phyloP scores from a whole-genome alignment of 2,329 filamentous ascomycete species.

The Ascochyta lentis region DNA sequence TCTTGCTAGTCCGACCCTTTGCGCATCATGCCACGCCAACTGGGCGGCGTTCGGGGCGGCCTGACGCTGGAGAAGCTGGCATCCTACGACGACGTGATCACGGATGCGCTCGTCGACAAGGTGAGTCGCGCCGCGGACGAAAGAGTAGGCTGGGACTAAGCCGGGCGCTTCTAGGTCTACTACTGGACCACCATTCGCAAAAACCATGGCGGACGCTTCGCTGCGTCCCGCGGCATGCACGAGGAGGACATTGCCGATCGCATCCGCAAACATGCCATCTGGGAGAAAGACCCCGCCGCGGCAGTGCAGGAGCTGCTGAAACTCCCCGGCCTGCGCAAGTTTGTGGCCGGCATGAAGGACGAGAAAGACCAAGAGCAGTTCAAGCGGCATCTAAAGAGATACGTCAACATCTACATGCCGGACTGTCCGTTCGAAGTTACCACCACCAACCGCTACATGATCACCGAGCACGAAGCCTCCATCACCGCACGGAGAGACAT shows the following conservation, averaged over 20 bases:
- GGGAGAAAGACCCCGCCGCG: constrained; percentile 72
- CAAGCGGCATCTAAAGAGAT: constrained; percentile 81
- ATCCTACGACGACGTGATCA: constrained; percentile 93
- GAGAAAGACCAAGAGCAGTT: constrained; percentile 88
- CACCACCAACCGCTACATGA: constrained; percentile 92
- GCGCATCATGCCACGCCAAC: constrained; percentile 52
- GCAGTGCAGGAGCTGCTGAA: constrained; percentile 77
- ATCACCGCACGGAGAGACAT: constrained; percentile 82
- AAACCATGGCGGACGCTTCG: constrained; percentile 84
- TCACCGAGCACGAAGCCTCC: constrained; percentile 86
- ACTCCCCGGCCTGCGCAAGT: constrained; percentile 76
- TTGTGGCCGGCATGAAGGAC: constrained; percentile 70
- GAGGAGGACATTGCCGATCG: constrained; percentile 68
- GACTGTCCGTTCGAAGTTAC: constrained; percentile 96
- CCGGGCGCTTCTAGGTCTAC: constrained; percentile 68
- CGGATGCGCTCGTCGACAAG: constrained; percentile 93
- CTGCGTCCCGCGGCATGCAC: constrained; percentile 78
- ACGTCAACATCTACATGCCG: constrained; percentile 89
- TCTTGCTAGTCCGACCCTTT: constrained; percentile 2
- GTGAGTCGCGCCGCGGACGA: constrained; percentile 60
- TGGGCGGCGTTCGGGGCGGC: constrained; percentile 68
- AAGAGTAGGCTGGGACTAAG: constrained; percentile 21
- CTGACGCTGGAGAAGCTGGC: constrained; percentile 87
- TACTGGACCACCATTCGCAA: constrained; percentile 98
- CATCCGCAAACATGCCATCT: constrained; percentile 70